phyloP scores from a whole-genome alignment of 441 rosid genomes.

The Flueggea neowawraea region DNA sequence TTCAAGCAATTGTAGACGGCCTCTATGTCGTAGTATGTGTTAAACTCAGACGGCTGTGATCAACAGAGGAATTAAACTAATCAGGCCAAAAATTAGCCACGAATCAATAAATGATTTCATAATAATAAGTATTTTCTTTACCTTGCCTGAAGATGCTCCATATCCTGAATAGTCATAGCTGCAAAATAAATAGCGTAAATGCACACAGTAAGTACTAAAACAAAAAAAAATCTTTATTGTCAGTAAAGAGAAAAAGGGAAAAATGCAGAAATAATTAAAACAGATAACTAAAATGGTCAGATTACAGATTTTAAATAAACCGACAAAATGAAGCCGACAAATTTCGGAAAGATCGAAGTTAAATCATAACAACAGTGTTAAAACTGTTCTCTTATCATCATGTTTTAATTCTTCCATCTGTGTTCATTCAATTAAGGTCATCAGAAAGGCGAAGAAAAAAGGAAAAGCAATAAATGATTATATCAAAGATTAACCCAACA shows the following conservation, averaged over 20 bases:
- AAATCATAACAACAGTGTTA: too few species aligned
- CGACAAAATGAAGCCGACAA: too few species aligned
- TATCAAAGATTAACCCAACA: too few species aligned
- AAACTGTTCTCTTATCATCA: too few species aligned
- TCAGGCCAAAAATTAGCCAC: conserved; percentile 14
- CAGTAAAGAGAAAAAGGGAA: too few species aligned
- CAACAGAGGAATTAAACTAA: conserved; percentile 13
- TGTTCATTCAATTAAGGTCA: too few species aligned
- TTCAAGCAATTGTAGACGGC: conserved; percentile 80
- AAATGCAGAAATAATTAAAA: too few species aligned
- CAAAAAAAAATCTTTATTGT: not conserved
- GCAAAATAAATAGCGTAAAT: conserved; percentile 16
- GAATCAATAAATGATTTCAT: not conserved
- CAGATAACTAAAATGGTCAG: too few species aligned
- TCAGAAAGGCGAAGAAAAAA: too few species aligned
- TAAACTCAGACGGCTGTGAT: conserved; percentile 79
- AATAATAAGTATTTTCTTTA: conserved; percentile 17
- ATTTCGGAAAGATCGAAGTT: too few species aligned
- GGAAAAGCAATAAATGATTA: not conserved
- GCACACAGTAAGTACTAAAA: conserved; percentile 2
- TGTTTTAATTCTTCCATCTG: too few species aligned
- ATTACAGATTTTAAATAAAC: too few species aligned
- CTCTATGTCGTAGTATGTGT: conserved; percentile 91
- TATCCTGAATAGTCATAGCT: conserved; percentile 99
- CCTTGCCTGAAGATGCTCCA: conserved; percentile 98